phyloP scores from a whole-genome alignment of 108 stramenopile species.

The Cylindrotheca closterium region DNA sequence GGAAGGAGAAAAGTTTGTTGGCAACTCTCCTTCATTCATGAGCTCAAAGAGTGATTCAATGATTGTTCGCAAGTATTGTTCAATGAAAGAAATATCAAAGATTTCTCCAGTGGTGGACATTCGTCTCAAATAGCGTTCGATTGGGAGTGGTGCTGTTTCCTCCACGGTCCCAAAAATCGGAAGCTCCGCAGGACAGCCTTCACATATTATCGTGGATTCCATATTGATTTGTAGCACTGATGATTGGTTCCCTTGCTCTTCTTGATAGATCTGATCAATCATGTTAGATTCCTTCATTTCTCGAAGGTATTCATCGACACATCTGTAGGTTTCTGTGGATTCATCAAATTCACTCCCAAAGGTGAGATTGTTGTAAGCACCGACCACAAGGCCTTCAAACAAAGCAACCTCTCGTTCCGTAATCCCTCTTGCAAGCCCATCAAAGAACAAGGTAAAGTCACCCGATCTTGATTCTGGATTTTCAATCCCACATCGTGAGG shows the following conservation, averaged over 20 bases:
- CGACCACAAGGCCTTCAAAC: not conserved
- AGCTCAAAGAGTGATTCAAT: not conserved
- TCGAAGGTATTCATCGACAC: constrained; percentile 1
- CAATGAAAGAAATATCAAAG: not conserved
- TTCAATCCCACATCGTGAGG: not conserved
- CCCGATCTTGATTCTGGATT: not conserved
- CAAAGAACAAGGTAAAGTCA: not conserved
- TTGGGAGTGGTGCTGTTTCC: too few relatives aligned
- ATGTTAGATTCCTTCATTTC: not conserved
- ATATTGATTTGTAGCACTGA: not conserved
- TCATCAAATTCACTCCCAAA: not conserved
- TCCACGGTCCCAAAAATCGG: not conserved
- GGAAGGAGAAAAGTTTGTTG: not conserved
- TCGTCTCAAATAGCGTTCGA: not conserved
- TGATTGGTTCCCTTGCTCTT: not conserved
- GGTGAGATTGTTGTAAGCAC: not conserved
- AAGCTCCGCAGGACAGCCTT: not conserved
- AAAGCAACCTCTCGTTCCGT: not conserved
- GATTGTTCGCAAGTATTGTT: not conserved
- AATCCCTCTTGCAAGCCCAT: not conserved
- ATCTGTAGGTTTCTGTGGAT: not conserved
- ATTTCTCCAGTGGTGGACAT: not conserved
- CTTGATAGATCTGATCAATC: not conserved
- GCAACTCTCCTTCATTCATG: not conserved
- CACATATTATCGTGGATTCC: not conserved